These are phyloP conservation scores for Monosporascus sp. DNA, from an alignment of 2,329 filamentous ascomycete genomes.

Conservation along the genomic window DNA sequence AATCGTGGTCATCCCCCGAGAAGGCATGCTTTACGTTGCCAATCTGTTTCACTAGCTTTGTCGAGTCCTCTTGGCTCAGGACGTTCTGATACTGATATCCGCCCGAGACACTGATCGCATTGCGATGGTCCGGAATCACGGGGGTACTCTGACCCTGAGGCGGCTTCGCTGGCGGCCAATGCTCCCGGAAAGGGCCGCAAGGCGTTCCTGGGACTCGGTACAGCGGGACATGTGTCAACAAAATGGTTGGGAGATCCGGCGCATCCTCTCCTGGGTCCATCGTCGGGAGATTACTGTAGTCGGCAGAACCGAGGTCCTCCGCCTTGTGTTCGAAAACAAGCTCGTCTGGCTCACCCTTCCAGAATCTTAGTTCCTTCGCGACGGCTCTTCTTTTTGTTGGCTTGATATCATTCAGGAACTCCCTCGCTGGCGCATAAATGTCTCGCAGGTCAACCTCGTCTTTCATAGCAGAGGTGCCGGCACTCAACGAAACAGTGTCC, in stretches of 20 bases:
- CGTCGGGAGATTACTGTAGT: slow-evolving; percentile 34
- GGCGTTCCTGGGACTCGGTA: slow-evolving; percentile 78
- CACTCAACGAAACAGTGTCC: slow-evolving; percentile 83
- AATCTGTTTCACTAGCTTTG: slow-evolving; percentile 68
- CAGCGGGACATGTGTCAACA: slow-evolving; percentile 87
- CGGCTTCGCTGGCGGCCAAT: slow-evolving; percentile 66
- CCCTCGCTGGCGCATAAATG: slow-evolving; percentile 71
- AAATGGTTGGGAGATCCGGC: slow-evolving; percentile 74
- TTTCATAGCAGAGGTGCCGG: slow-evolving; percentile 51
- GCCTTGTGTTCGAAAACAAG: slow-evolving; percentile 54
- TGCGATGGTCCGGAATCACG: slow-evolving; percentile 60
- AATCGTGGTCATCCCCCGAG: slow-evolving; percentile 96
- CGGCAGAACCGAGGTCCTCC: slow-evolving; percentile 50
- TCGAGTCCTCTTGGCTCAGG: slow-evolving; percentile 70
- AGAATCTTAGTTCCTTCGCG: slow-evolving; percentile 61
- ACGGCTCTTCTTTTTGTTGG: slow-evolving; percentile 62
- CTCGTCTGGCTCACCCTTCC: slow-evolving; percentile 55
- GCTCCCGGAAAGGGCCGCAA: slow-evolving; percentile 82
- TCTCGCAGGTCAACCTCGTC: slow-evolving; percentile 47
- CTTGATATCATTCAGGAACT: slow-evolving; percentile 69
- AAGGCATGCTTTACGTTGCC: slow-evolving; percentile 84
- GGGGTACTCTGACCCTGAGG: slow-evolving; percentile 52
- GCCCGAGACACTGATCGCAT: slow-evolving; percentile 69
- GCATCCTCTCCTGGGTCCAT: slow-evolving; percentile 39
- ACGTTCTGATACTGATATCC: slow-evolving; percentile 99